These are phyloP conservation scores for Sisymbrium irio DNA, from an alignment of 345 rosid species.

Conservation along the genomic window DNA sequence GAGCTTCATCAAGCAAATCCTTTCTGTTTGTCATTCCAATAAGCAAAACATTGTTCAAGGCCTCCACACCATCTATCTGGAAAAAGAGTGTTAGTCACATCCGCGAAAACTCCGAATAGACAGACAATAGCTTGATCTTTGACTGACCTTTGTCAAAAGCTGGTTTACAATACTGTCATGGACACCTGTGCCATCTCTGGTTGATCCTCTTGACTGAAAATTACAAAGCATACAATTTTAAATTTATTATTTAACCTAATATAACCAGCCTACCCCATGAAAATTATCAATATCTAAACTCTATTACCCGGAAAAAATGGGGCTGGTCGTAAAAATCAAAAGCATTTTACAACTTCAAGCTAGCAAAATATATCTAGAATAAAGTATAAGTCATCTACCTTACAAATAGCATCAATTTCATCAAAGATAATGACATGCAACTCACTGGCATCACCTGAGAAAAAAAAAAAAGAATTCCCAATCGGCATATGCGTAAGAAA, in stretches of 20 bases:
- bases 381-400: constrained; percentile 49
- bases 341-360: constrained; percentile 2
- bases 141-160: constrained; percentile 88
- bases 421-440: constrained; percentile 97
- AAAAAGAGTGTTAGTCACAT: constrained; percentile 24
- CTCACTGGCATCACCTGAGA: constrained; percentile 92
- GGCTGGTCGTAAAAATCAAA: constrained; percentile 1
- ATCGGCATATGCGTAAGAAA: constrained; percentile 10
- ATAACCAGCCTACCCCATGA: not conserved
- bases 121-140: constrained; percentile 14
- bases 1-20: constrained; percentile 99
- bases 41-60: constrained; percentile 94
- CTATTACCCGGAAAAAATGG: not conserved
- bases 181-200: constrained; percentile 96
- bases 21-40: constrained; percentile 99
- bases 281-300: not conserved
- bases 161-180: constrained; percentile 98
- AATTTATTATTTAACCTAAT: not conserved
- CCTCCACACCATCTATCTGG: constrained; percentile 99
- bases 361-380: not conserved
- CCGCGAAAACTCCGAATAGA: not conserved
- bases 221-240: constrained; percentile 17
- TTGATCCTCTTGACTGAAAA: constrained; percentile 94
- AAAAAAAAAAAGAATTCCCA: constrained; percentile 20
- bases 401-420: constrained; percentile 99